These are phyloP conservation scores for Naganishia sp. DNA, from an alignment of 1,284 basidiomycete species.

Conservation along the genomic window DNA sequence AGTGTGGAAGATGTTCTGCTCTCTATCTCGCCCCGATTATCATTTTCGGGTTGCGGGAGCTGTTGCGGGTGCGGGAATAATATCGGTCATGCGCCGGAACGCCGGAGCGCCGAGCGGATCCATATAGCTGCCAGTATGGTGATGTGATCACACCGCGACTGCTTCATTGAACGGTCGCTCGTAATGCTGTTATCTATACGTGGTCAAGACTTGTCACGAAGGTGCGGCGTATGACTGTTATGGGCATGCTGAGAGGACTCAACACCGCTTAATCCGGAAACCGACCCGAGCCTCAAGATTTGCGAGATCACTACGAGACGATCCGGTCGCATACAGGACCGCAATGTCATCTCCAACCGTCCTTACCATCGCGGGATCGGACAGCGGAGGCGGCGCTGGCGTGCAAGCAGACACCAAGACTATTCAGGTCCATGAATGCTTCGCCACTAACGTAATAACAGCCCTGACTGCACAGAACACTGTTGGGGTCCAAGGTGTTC, in stretches of 20 bases:
- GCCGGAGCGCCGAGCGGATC: not conserved
- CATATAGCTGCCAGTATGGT: not conserved
- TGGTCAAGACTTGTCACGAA: no score
- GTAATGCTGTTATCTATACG: no score
- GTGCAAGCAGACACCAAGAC: slow-evolving; percentile 87
- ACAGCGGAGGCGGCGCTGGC: slow-evolving; percentile 84
- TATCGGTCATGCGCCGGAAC: not conserved
- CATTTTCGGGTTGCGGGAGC: not conserved
- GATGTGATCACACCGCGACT: not conserved
- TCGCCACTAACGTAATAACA: slow-evolving; percentile 83
- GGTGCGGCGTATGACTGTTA: no score
- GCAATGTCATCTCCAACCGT: slow-evolving; percentile 32
- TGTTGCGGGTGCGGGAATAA: not conserved
- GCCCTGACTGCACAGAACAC: slow-evolving; percentile 93
- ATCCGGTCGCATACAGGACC: not conserved
- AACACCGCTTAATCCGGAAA: no score
- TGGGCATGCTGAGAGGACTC: no score
- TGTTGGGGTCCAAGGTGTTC: slow-evolving; percentile 72
- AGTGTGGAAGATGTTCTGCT: not conserved
- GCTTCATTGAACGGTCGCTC: no score
- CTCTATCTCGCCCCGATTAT: not conserved
- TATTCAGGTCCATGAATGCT: slow-evolving; percentile 74
- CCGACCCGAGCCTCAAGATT: no score
- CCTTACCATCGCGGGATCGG: slow-evolving; percentile 53
- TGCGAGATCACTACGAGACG: not conserved